Evolutionary conservation across 2,329 filamentous ascomycete species (phyloP), one percentile per base, ranked within the genome.

Genomic region (Fusarium sp.): DNA sequence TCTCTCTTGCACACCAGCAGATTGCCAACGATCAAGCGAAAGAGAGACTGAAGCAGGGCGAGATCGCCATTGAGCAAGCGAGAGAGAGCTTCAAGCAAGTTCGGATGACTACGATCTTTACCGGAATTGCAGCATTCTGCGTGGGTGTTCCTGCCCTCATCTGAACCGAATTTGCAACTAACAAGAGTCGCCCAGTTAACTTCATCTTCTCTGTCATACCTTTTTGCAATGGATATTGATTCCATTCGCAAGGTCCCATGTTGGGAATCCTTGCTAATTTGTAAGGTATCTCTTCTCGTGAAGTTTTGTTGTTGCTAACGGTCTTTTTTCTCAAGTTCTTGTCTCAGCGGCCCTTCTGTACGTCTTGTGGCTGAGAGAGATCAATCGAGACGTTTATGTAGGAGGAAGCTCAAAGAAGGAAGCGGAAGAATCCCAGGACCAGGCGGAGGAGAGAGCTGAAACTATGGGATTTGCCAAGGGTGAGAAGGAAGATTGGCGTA

Each of bases 371-470:
- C 12, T 15, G 3, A 14, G 20, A 5, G 6, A 45, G 20, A 14
- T 11, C 40, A 3, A 14, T 4, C 40, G 40, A 8, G 12, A 4
- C 4, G 6, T 11, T 14, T 2, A 7, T 22, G 40, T 8, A 22
- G 11, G 40, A 45, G 12, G 20, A 25, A 15, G 4, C 40, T 3
- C 20, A 2, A 25, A 25, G 40, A 6, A 25, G 20, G 12, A 45
- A 9, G 6, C 7, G 1, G 20, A 8, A 2, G 14, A 14, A 4
- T 8, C 40, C 3, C 2, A 2, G 15, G 20, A 5, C 1, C 25
- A 25, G 20, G 1, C 8, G 40, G 8, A 4, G 6, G 6, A 22
- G 38, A n/a, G n/a, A 20, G n/a, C 12, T 5, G n/a, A 43, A 5
- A 43, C 38, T 20, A 12, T 6, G 38, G n/a, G n/a, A 20, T 43